Evolutionary conservation across 192 early-diverging fungal genomes (phyloP), one percentile per base, ranked within the genome.

Genomic region (Backusella tuberculispora): DNA sequence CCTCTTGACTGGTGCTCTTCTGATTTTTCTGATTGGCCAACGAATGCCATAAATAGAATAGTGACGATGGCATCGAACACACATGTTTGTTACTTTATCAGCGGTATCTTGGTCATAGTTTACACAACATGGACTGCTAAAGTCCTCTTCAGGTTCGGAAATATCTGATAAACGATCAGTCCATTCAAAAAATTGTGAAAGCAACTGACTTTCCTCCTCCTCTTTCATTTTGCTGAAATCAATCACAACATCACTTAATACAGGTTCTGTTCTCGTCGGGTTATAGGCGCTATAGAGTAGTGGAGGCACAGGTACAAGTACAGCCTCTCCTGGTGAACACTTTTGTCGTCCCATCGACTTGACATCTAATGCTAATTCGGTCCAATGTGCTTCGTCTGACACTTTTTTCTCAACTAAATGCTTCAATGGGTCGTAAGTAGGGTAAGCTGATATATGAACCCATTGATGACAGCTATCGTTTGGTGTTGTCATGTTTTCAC

Each of bases 1-100:
- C 4, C 9, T 53, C 13, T 50, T 72, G 0, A n/a, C 38, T n/a
- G 50, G 17, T 8, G 15, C 10, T 42, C 41, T 74, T 37, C 72
- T 70, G 29, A 76, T 43, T 34, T 76, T 75, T 24, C 79, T 37
- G 10, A 72, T 48, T 5, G 79, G 79, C 79, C 79, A 81, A 56
- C 71, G 63, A 2, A 69, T 48, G 5, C 53, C 66, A 45, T 74
- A 81, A 9, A 81, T 70, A 8, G 19, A 15, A 56, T 66, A 67
- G 74, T 81, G 79, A 13, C 79, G 79, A 21, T 81, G 69, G 66
- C 79, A 81, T 48, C 79, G 40, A 13, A 56, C 67, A 63, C 79
- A 81, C n/a, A 72, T 71, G 34, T 72, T 43, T 24, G 79, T 66
- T 26, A 42, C 34, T 53, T 71, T 67, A 13, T 66, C 63, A n/a